These are phyloP conservation scores for Scalesia atractyloides DNA, from an alignment of 129 eudicot species.

Conservation along the genomic window DNA sequence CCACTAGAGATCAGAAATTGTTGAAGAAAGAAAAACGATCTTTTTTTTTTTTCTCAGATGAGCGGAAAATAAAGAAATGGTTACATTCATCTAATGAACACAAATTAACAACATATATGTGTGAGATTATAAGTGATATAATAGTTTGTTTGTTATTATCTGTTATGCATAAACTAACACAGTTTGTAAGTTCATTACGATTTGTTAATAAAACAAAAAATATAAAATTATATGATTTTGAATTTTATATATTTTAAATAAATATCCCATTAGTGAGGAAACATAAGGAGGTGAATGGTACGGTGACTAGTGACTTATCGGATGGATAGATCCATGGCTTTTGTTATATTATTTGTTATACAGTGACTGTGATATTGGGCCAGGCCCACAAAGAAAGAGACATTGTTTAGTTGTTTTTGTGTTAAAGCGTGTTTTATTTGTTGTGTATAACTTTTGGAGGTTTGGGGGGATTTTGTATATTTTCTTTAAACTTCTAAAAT, in stretches of 20 bases:
- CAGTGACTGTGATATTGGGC: slow-evolving; percentile 35
- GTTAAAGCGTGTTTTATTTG: not conserved
- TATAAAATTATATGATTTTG: not conserved
- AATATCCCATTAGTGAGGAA: not conserved
- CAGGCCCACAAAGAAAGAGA: slow-evolving; percentile 27
- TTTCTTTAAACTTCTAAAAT: no score
- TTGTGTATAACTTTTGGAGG: not conserved
- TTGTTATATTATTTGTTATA: slow-evolving; percentile 25
- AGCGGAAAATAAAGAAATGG: no score
- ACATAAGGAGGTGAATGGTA: not conserved
- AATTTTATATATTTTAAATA: not conserved
- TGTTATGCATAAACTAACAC: not conserved
- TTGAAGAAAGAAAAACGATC: no score
- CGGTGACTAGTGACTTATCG: not conserved
- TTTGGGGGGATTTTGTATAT: no score
- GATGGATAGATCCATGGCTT: not conserved
- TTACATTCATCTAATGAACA: no score
- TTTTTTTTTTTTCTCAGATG: no score
- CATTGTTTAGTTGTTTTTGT: not conserved
- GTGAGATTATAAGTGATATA: not conserved
- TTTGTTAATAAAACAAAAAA: not conserved
- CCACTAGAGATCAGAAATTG: no score
- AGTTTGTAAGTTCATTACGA: not conserved
- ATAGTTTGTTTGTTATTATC: not conserved
- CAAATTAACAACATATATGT: no score